phyloP scores from a whole-genome alignment of 495 filamentous ascomycete genomes.

The Aspergillus sclerotiicarbonarius region DNA sequence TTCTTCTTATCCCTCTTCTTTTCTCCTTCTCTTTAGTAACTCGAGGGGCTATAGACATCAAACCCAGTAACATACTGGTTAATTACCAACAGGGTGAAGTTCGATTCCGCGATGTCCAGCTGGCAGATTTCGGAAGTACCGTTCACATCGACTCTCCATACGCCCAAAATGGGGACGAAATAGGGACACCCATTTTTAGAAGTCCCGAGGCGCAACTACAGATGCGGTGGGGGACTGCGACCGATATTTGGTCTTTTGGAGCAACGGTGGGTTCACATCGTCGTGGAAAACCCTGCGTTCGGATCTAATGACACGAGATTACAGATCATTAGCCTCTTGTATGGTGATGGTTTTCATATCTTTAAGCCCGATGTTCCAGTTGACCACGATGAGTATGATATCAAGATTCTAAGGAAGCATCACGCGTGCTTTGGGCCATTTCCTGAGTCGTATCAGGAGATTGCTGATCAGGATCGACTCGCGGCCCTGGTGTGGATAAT shows the following conservation, averaged over 20 bases:
- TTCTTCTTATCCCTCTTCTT: neutral
- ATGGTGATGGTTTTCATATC: constrained; percentile 39
- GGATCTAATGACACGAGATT: too few relatives aligned
- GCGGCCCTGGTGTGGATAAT: constrained; percentile 20
- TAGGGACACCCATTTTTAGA: constrained; percentile 35
- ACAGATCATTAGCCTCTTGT: constrained; percentile 42
- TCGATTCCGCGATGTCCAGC: constrained; percentile 39
- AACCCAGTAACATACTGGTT: constrained; percentile 42
- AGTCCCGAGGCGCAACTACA: constrained; percentile 38
- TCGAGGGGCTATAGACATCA: constrained; percentile 31
- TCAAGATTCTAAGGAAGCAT: constrained; percentile 41
- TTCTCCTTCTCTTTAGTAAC: neutral
- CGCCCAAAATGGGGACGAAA: constrained; percentile 34
- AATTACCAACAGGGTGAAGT: constrained; percentile 31
- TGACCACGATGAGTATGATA: constrained; percentile 38
- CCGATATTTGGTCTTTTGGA: constrained; percentile 49
- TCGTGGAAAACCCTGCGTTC: too few relatives aligned
- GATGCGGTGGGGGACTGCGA: constrained; percentile 34
- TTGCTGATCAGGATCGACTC: constrained; percentile 18
- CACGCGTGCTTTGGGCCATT: constrained; percentile 43
- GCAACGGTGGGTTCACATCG: constrained; percentile 24
- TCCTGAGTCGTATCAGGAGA: constrained; percentile 31
- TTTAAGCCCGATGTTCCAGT: constrained; percentile 40
- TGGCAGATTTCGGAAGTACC: constrained; percentile 40
- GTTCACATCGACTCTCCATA: constrained; percentile 32